A percentile compares a stretch with the other conserved stretches of the same genome.
Evolutionary conservation across 176 grass and related monocot species (phyloP).

Genomic region (Typha latifolia): DNA sequence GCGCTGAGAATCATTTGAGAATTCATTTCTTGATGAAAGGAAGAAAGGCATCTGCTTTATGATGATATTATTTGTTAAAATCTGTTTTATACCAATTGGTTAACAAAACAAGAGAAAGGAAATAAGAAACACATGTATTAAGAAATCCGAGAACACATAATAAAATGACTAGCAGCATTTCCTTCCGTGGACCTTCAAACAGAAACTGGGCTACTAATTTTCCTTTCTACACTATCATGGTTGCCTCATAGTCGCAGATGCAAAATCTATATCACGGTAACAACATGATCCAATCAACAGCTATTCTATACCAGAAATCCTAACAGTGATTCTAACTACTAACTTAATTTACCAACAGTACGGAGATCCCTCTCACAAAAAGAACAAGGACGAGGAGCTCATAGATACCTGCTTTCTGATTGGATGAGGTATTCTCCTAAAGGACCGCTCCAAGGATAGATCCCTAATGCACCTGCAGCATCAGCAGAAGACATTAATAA

Average conservation of each 20-base stretch:
- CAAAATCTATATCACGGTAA: no score
- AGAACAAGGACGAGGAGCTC: background rate
- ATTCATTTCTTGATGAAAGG: conserved; percentile 47
- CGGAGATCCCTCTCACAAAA: background rate
- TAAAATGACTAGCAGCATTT: no score
- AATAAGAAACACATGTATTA: background rate
- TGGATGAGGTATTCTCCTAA: conserved; percentile 37
- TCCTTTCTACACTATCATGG: no score
- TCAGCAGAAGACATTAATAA: background rate
- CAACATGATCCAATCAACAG: no score
- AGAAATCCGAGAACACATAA: background rate
- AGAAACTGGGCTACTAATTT: no score
- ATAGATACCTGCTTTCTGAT: conserved; percentile 49
- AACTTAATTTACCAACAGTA: no score
- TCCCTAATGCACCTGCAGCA: conserved; percentile 61
- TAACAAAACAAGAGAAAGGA: background rate
- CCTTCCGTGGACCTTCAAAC: no score
- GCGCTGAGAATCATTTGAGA: conserved; percentile 53
- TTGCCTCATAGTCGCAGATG: no score
- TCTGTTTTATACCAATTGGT: background rate
- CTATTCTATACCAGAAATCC: no score
- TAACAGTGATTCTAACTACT: no score
- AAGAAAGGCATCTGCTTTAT: conserved; percentile 37
- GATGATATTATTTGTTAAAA: conserved; percentile 7
- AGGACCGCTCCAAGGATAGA: conserved; percentile 40